Percentiles rank a stretch among this genome's conserved stretches.
Conservation (phyloP, 495 filamentous ascomycete species). For the Neurospora sp. region DNA sequence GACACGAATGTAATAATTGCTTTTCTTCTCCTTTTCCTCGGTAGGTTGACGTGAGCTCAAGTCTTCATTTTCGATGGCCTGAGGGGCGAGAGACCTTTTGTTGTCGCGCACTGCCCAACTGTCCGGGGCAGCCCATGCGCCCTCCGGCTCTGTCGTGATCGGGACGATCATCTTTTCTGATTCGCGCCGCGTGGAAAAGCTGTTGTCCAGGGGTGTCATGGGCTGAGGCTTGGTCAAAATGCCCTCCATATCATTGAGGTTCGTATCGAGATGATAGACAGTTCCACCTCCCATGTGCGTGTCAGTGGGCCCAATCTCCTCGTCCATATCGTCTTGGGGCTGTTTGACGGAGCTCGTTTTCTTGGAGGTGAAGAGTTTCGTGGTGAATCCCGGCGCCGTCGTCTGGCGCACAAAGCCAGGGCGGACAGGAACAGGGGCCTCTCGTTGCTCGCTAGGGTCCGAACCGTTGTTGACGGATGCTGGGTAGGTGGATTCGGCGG, state of each 20-base stretch:
- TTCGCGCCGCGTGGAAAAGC: slow-evolving; percentile 42
- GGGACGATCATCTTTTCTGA: slow-evolving; percentile 28
- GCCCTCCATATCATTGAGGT: slow-evolving; percentile 73
- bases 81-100: slow-evolving; percentile 32
- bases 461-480: slow-evolving; percentile 33
- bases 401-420: slow-evolving; percentile 38
- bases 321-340: slow-evolving; percentile 36
- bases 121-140: slow-evolving; percentile 79
- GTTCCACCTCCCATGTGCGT: slow-evolving; percentile 31
- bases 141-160: slow-evolving; percentile 25
- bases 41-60: slow-evolving; percentile 36
- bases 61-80: slow-evolving; percentile 52
- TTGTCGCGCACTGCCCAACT: slow-evolving; percentile 79
- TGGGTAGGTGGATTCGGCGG: slow-evolving; percentile 30
- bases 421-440: slow-evolving; percentile 21
- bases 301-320: slow-evolving; percentile 34
- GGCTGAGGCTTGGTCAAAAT: slow-evolving; percentile 60
- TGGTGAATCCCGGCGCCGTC: slow-evolving; percentile 38
- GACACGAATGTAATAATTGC: slow-evolving; percentile 83
- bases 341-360: slow-evolving; percentile 28
- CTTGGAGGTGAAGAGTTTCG: slow-evolving; percentile 43
- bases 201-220: slow-evolving; percentile 50
- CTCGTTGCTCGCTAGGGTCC: slow-evolving; percentile 22
- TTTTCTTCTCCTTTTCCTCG: slow-evolving; percentile 47
- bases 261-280: slow-evolving; percentile 66